Evolutionary conservation across 2,329 filamentous ascomycete species (phyloP), one percentile per base, ranked within the genome.

Genomic region (Fusarium sp.): DNA sequence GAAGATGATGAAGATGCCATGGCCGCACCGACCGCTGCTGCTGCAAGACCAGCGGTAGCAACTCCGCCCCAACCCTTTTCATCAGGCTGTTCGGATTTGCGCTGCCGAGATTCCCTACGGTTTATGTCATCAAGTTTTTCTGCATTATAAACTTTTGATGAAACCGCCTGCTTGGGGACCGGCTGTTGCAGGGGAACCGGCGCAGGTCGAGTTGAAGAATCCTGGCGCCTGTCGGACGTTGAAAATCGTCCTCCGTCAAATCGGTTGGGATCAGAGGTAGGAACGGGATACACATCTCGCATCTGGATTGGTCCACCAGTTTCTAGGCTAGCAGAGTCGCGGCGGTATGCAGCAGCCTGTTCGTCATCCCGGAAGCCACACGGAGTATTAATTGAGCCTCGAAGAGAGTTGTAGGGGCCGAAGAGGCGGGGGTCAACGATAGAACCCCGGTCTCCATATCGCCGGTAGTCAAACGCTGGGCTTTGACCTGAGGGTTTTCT

Each of bases 181-280:
- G 95, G 95, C 75, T 97, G 94, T 79, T 96, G 92, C n/a, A 98
- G 85, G 15, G 91, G 90, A 36, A 94, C 87, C 0, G 89, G 85
- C 10, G 84, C 89, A 9, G 91, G 88, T 45, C 88, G 86, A 20
- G 81, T 78, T 22, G 84, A 78, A 12, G 83, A 77, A 46, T 84
- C 81, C 60, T 82, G 80, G 41, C 79, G 80, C 52, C 80, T 80
- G 20, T 84, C 84, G 18, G 84, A 79, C n/a, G 84, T 77, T 41
- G 89, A 88, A 27, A 82, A 84, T 36, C 85, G 84, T 31, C 81
- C 83, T 53, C 86, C 88, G 71, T 93, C 91, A 73, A 91, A 91
- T 31, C 83, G 85, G 25, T 82, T 84, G 11, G 90, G 89, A 71
- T 95, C 93, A 6, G 87, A 87, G 2, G 91, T 91, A 8, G 91